Conservation (phyloP, 2,329 filamentous ascomycete species). For the Tothia fuscella region DNA sequence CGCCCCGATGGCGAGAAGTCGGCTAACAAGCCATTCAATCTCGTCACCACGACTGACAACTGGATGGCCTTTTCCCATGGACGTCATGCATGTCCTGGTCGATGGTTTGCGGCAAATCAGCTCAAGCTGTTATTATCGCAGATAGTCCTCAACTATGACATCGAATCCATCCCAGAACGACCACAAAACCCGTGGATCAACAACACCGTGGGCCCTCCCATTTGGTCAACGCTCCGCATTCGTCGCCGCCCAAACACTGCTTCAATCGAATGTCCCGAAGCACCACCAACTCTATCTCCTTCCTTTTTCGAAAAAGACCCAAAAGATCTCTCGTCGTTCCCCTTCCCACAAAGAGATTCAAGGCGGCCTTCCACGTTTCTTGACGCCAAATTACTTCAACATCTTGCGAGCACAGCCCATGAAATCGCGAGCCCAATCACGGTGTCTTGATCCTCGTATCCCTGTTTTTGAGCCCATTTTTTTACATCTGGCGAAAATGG, state of each 20-base stretch:
- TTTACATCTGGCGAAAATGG: too few species aligned
- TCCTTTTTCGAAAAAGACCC: too few species aligned
- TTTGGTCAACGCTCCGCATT: conserved; percentile 6
- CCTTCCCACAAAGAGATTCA: too few species aligned
- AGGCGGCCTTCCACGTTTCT: too few species aligned
- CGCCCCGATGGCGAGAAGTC: neutral
- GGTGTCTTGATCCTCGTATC: too few species aligned
- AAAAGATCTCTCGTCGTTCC: too few species aligned
- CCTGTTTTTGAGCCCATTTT: too few species aligned
- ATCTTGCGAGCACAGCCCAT: too few species aligned
- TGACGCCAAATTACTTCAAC: too few species aligned
- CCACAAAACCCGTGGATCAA: conserved; percentile 11
- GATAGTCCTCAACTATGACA: conserved; percentile 18
- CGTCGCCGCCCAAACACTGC: conserved; percentile 6
- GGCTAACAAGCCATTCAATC: conserved; percentile 1
- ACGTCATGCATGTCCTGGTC: conserved; percentile 21
- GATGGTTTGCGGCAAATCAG: conserved; percentile 35
- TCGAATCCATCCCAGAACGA: conserved; percentile 5
- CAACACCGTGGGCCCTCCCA: conserved; percentile 11
- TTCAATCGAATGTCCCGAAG: too few species aligned
- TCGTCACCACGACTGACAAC: conserved; percentile 9
- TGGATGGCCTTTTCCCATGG: conserved; percentile 11
- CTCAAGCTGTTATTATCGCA: conserved; percentile 34
- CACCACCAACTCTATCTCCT: too few species aligned
- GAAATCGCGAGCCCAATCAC: too few species aligned